These are phyloP conservation scores for Thalassiosira mediterranea DNA, from an alignment of 352 stramenopile genomes.

Conservation along the genomic window DNA sequence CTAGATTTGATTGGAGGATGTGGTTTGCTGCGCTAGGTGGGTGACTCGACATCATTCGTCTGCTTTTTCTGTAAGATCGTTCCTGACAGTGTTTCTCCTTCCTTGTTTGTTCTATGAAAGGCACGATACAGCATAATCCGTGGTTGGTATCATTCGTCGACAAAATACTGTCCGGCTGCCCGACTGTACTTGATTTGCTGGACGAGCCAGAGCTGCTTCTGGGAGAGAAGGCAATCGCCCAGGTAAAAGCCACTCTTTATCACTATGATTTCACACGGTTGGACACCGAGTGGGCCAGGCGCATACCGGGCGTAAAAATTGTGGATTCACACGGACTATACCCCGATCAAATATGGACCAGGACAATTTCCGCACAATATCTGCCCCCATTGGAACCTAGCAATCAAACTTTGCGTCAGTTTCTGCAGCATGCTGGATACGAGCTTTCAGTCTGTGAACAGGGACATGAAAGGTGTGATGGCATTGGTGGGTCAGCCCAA, in stretches of 20 bases:
- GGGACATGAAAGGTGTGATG: conserved; percentile 13
- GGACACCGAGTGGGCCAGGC: conserved; percentile 79
- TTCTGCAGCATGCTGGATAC: conserved; percentile 26
- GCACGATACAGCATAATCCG: conserved; percentile 84
- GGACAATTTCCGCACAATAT: conserved; percentile 31
- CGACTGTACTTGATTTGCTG: conserved; percentile 83
- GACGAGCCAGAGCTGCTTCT: conserved; percentile 57
- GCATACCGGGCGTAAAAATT: conserved; percentile 65
- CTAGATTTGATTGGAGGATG: conserved; percentile 92
- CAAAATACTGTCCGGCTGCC: conserved; percentile 86
- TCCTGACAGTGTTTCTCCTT: no score
- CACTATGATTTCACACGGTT: conserved; percentile 89
- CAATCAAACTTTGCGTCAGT: conserved; percentile 30
- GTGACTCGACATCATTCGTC: no score
- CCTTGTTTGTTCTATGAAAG: no score
- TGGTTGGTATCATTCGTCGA: conserved; percentile 89
- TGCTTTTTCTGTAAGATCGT: no score
- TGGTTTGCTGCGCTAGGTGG: conserved; percentile 89
- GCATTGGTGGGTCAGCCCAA: conserved; percentile 7
- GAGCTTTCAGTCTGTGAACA: conserved; percentile 8
- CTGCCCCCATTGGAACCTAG: conserved; percentile 31
- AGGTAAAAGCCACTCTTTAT: conserved; percentile 83
- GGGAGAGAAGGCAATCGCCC: conserved; percentile 26
- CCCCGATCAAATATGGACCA: conserved; percentile 36
- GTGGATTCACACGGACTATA: conserved; percentile 2